A percentile compares a stretch with the other conserved stretches of the same genome.
These are phyloP conservation scores for Peribolospora kevripleyi DNA, from an alignment of 768 basidiomycete species.

Conservation along the genomic window DNA sequence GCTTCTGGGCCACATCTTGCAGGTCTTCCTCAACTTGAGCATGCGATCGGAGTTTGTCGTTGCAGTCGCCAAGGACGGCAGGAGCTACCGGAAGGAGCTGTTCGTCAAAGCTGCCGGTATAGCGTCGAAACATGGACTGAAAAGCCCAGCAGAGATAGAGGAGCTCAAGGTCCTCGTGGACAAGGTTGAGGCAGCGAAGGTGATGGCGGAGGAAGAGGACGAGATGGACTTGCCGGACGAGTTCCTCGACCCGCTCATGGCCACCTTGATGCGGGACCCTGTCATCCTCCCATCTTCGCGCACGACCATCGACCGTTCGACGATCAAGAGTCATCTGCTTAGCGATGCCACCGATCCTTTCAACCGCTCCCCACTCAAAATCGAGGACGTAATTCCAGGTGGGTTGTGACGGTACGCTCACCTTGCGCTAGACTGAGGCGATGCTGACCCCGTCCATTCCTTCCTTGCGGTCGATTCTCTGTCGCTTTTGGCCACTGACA, in stretches of 20 bases:
- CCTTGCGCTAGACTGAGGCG: not conserved
- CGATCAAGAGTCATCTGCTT: slow-evolving; percentile 81
- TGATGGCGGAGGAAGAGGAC: slow-evolving; percentile 50
- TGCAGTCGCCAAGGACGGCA: slow-evolving; percentile 78
- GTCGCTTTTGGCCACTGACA: no score
- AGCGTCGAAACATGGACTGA: slow-evolving; percentile 37
- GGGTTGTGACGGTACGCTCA: slow-evolving; percentile 15
- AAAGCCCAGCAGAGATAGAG: slow-evolving; percentile 51
- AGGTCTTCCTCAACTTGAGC: slow-evolving; percentile 72
- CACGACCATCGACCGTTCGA: slow-evolving; percentile 55
- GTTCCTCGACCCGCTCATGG: slow-evolving; percentile 76
- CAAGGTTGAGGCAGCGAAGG: slow-evolving; percentile 62
- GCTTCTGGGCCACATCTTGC: slow-evolving; percentile 61
- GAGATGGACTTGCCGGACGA: slow-evolving; percentile 86
- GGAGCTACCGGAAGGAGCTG: slow-evolving; percentile 62
- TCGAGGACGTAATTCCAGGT: slow-evolving; percentile 61
- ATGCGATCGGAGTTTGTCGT: slow-evolving; percentile 51
- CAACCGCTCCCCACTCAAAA: slow-evolving; percentile 57
- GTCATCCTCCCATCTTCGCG: slow-evolving; percentile 67
- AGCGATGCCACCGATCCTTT: slow-evolving; percentile 87
- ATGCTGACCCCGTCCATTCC: no score
- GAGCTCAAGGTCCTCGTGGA: slow-evolving; percentile 42
- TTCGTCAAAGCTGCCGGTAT: slow-evolving; percentile 57
- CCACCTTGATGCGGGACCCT: slow-evolving; percentile 81
- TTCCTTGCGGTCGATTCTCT: not conserved